A percentile compares a stretch with the other conserved stretches of the same genome.
Evolutionary conservation across 768 basidiomycete species (phyloP).

Genomic region (Cystofilobasidium bisporidii): DNA sequence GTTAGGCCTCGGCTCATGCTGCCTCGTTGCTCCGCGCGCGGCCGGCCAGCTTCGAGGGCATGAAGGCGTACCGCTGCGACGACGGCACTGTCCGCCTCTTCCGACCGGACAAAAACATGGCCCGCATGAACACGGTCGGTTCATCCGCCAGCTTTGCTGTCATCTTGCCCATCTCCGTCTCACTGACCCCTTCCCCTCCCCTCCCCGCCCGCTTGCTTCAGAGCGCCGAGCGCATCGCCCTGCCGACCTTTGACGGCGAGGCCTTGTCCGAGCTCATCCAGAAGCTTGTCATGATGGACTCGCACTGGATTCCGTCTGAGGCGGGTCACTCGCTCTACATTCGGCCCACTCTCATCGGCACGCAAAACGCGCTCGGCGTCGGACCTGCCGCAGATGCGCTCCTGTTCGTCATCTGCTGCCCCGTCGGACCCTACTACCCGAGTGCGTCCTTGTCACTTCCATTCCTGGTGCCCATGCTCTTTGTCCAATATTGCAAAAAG

Average conservation of each 20-base stretch:
- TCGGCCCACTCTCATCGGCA: conserved; percentile 59
- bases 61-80: conserved; percentile 80
- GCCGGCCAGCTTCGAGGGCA: conserved; percentile 53
- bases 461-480: conserved; percentile 35
- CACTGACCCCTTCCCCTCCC: no score
- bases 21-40: background rate
- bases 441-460: background rate
- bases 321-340: conserved; percentile 87
- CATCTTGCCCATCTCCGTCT: no score
- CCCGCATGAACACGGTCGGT: conserved; percentile 61
- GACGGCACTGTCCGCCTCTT: conserved; percentile 70
- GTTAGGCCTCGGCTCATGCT: background rate
- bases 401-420: conserved; percentile 75
- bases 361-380: conserved; percentile 53
- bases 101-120: conserved; percentile 63
- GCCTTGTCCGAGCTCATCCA: conserved; percentile 71
- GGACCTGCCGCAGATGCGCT: conserved; percentile 67
- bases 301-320: conserved; percentile 81
- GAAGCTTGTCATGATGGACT: conserved; percentile 70
- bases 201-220: conserved; percentile 3
- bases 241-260: conserved; percentile 61
- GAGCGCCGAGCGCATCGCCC: conserved; percentile 26
- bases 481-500: background rate
- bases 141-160: background rate
- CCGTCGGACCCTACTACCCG: conserved; percentile 64